Base-by-base conservation (phyloP, 116 monocot species). In the Papilionanthe hybrid region DNA sequence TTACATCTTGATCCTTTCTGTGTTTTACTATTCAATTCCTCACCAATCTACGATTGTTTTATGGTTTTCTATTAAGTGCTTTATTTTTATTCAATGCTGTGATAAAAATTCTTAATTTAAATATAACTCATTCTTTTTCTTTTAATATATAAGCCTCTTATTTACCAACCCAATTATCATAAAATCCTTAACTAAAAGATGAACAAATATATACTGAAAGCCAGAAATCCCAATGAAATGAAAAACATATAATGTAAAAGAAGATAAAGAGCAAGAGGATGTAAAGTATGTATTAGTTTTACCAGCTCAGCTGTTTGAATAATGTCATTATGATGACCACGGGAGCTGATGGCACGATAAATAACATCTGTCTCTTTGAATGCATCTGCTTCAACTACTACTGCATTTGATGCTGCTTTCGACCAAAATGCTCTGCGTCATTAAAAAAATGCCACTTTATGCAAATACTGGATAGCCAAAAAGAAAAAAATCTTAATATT, bases 341-440 rank as follows among this genome's bases (percentile, higher is more conserved):
- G 83, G 42, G 93, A 92, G 85, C 86, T 98, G 12, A 98, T 79
- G 55, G 98, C 98, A 55, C 86, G 79, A 86, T 91, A 98, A 29
- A 98, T 88, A 20, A 94, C 92, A 47, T 98, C 98, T 0, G 91
- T 88, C 83, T 98, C 98, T 72, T 98, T 98, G 81, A 94, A 98
- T 10, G 94, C 92, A 57, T 98, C 98, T 4, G 98, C 98, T 73
- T 96, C 98, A n/a, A 98, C 91, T 43, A 94, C 87, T 11, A 98
- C 91, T 1, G 98, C 86, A 48, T 94, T 88, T 12, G 84, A 63
- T 18, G 63, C 81, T 1, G 83, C 90, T 7, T 79, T 88, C 0
- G 87, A 83, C 98, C 98, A 98, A 76, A 98, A 98, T 20, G 88
- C 79, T 23, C 94, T 96, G 81, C 9, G 29, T 58, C 25, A 67